Percentiles rank a stretch among this genome's conserved stretches.
Evolutionary conservation across 768 basidiomycete genomes (phyloP).

Genomic region (Pholiota microspora): DNA sequence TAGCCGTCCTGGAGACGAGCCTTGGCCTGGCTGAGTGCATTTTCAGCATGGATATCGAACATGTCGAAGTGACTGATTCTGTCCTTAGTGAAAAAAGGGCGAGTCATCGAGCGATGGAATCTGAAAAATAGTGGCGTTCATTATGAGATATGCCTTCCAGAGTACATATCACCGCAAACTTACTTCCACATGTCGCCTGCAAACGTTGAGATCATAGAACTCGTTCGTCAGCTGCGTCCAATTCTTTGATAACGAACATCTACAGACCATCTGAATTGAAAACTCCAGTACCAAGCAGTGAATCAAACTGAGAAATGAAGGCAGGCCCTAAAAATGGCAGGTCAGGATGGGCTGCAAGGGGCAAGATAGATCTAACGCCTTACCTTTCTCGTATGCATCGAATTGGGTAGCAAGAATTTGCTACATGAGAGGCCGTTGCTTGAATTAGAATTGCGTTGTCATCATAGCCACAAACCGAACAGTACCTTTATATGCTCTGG

Average conservation of each 20-base stretch:
- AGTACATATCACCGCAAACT: slow-evolving; percentile 10
- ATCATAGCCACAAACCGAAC: not conserved
- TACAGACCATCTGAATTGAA: slow-evolving; percentile 56
- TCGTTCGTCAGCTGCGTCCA: not conserved
- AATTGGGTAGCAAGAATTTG: slow-evolving; percentile 51
- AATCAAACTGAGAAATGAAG: slow-evolving; percentile 24
- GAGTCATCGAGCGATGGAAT: slow-evolving; percentile 62
- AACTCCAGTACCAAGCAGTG: slow-evolving; percentile 52
- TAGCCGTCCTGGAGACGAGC: slow-evolving; percentile 42
- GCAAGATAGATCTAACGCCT: slow-evolving; percentile 30
- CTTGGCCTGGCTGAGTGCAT: slow-evolving; percentile 42
- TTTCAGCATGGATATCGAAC: slow-evolving; percentile 52
- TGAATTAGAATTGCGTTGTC: slow-evolving; percentile 10
- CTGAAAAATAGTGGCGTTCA: slow-evolving; percentile 22
- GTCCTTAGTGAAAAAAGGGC: slow-evolving; percentile 66
- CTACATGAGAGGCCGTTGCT: slow-evolving; percentile 18
- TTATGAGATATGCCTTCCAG: not conserved
- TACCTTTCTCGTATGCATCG: slow-evolving; percentile 44
- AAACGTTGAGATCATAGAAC: not conserved
- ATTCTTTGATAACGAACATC: not conserved
- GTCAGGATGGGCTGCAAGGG: not conserved
- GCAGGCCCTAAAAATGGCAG: slow-evolving; percentile 20
- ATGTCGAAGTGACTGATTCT: slow-evolving; percentile 59
- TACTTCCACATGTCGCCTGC: slow-evolving; percentile 67
- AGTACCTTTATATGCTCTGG: slow-evolving; percentile 46